Base-by-base conservation (phyloP, 768 basidiomycete species). In the Boletellus ananas region DNA sequence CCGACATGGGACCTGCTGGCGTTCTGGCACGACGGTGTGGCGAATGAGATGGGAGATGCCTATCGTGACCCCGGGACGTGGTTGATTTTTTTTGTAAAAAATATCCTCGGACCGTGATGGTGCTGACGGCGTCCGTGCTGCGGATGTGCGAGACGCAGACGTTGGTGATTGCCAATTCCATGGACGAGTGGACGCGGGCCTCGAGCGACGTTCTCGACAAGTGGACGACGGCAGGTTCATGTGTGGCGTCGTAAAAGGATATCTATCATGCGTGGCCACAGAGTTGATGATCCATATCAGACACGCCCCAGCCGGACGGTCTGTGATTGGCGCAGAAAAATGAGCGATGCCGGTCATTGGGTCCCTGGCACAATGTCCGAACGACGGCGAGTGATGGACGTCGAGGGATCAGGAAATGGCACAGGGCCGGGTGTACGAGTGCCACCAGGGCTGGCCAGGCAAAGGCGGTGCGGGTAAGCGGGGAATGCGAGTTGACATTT, bases 311-410 rank as follows among this genome's bases (percentile, higher is more conserved):
- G n/a, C n/a, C n/a, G n/a, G n/a, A n/a, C n/a, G n/a, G n/a, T 31
- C 17, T 33, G 42, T 31, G 42, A 31, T 13, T 43, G 29, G 42
- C n/a, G 17, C 23, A 20, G 20, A 27, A 39, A 3, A 23, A 39
- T 31, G 43, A 50, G 34, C 48, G 3, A 48, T 34, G 59, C 35
- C 42, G 51, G 7, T 4, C 33, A 36, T 20, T 3, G 31, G n/a
- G 43, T 39, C 16, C 34, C 17, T 8, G 44, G 12, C 16, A 41
- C 51, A 50, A 53, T 50, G 45, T 47, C 58, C 50, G 51, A 27
- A 21, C 29, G 45, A 43, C 16, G 42, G 49, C 18, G 43, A 50
- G 39, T 45, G 49, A 46, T 45, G 41, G 43, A 11, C 23, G 23
- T 23, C 23, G 23, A 38, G 33, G 36, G 39, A 45, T 23, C 23